Evolutionary conservation across 83 land plant genomes (phyloP), one percentile per base, ranked within the genome.

Genomic region (Diphasiastrum complanatum): DNA sequence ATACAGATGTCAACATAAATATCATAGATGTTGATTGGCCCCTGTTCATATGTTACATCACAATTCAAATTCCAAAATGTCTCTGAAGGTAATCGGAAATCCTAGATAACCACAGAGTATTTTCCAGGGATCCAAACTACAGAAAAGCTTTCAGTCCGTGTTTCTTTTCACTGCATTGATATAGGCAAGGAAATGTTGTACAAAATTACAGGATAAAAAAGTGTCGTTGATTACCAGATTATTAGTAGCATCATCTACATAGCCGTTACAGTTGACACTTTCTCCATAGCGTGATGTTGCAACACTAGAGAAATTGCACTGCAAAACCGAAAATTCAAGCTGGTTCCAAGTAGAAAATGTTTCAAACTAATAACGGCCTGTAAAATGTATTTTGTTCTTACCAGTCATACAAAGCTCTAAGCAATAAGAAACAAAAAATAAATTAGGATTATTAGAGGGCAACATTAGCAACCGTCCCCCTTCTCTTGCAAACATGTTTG

Each of bases 301-400:
- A 51, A 52, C 47, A 52, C 16, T 18, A 18, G 68, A 65, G 35
- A 65, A 65, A 37, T 65, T 65, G 61, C 68, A 65, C 68, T 65
- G 45, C 45, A 34, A 51, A 41, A 18, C 6, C 25, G 2, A 52
- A 33, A 50, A 3, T 5, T 20, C 53, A 5, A 5, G 18, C 5
- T 22, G 20, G 51, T 22, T 49, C 51, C 20, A 5, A 10, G 8
- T 6, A 49, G 11, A 22, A 49, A 20, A 19, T 5, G 19, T 11
- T 22, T 14, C 8, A 49, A 49, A 49, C 12, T 19, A 49, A 12
- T 5, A 19, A 20, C 8, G 8, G 12, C 16, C 12, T 16, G 43
- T 40, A 16, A 16, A 16, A 8, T 8, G 43, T 16, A 40, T 40
- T 16, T 40, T 8, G 8, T 16, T 8, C 43, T 8, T 8, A 16